A percentile compares a stretch with the other conserved stretches of the same genome.
These are phyloP conservation scores for Geotrichum klebahnii DNA, from an alignment of 1,139 yeast species.

Conservation along the genomic window DNA sequence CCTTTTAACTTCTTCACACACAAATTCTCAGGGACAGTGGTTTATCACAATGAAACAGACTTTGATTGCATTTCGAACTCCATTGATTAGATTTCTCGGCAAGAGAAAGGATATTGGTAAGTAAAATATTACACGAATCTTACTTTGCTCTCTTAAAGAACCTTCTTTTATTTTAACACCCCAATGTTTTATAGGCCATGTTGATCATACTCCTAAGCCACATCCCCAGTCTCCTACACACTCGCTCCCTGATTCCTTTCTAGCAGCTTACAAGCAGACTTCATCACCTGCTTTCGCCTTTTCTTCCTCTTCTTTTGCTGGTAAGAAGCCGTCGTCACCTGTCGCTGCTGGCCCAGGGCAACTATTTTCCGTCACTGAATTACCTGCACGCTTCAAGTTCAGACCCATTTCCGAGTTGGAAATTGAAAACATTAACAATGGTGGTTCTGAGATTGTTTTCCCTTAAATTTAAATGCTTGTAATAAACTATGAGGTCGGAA, in stretches of 20 bases:
- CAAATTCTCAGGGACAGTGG: neutral
- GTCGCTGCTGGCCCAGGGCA: constrained; percentile 48
- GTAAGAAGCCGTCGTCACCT: constrained; percentile 32
- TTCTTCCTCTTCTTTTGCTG: constrained; percentile 45
- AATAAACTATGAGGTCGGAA: neutral
- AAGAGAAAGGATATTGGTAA: constrained; percentile 35
- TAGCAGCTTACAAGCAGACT: constrained; percentile 42
- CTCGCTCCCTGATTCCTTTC: constrained; percentile 45
- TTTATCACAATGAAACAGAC: constrained; percentile 35
- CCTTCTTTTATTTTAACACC: no score
- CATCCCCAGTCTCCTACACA: constrained; percentile 49
- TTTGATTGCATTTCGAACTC: constrained; percentile 33
- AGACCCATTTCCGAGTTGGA: constrained; percentile 59
- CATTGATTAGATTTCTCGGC: constrained; percentile 43
- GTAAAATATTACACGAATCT: neutral
- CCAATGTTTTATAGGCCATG: constrained; percentile 16
- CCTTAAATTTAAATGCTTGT: constrained; percentile 8
- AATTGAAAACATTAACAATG: constrained; percentile 65
- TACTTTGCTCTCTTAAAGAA: constrained; percentile 14
- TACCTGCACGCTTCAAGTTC: constrained; percentile 70
- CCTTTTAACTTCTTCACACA: neutral
- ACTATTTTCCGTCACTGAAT: constrained; percentile 55
- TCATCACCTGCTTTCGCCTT: constrained; percentile 44
- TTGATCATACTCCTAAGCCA: constrained; percentile 44
- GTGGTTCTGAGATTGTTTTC: constrained; percentile 58